Percentiles rank a stretch among this genome's conserved stretches.
Evolutionary conservation across 768 basidiomycete genomes (phyloP).

Genomic region (Lactarius tabidus): DNA sequence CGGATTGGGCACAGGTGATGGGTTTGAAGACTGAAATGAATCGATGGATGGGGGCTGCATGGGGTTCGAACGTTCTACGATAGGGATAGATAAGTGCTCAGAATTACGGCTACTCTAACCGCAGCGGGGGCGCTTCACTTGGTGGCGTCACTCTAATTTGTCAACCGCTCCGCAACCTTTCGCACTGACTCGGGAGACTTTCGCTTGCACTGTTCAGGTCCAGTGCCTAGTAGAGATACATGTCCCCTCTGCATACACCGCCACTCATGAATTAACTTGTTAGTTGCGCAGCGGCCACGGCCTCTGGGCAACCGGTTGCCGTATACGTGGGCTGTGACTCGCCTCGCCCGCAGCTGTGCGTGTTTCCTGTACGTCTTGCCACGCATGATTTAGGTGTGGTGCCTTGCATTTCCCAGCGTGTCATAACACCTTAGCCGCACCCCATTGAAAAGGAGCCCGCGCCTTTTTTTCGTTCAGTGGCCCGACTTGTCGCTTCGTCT

Average conservation of each 20-base stretch:
- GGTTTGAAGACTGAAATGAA: neutral
- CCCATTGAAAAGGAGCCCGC: neutral
- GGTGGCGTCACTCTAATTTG: neutral
- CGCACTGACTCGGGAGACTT: no score
- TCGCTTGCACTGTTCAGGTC: no score
- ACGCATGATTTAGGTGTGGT: neutral
- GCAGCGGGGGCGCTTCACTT: neutral
- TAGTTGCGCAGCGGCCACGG: neutral
- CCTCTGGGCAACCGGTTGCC: neutral
- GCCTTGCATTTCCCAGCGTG: neutral
- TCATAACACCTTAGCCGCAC: neutral
- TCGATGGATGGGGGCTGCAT: conserved; percentile 6
- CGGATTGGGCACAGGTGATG: conserved; percentile 8
- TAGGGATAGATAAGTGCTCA: neutral
- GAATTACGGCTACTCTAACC: neutral
- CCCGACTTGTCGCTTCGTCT: neutral
- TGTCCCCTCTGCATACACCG: no score
- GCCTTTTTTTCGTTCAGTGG: neutral
- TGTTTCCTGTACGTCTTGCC: neutral
- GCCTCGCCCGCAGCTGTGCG: neutral
- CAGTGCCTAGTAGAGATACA: no score
- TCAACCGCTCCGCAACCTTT: no score
- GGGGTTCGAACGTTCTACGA: neutral
- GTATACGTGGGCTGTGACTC: neutral
- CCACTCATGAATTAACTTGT: no score